Conservation (phyloP, 495 filamentous ascomycete species). For the Aspergillus sclerotioniger region DNA sequence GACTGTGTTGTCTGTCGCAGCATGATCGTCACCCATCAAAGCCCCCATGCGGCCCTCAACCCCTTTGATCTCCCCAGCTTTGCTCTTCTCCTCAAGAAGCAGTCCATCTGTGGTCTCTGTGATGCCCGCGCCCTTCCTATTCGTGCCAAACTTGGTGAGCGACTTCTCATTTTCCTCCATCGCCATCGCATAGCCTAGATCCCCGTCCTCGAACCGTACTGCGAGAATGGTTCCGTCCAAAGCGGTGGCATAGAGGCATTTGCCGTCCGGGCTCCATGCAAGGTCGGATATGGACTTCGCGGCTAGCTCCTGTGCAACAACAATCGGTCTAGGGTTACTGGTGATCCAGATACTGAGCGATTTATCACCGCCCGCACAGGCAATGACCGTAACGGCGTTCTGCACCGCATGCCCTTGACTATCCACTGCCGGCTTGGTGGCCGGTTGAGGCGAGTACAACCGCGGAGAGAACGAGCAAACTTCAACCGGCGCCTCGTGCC, state of each 20-base stretch:
- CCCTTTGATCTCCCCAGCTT: conserved; percentile 80
- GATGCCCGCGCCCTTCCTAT: conserved; percentile 79
- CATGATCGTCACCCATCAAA: conserved; percentile 79
- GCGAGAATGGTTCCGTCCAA: conserved; percentile 84
- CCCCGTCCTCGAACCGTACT: conserved; percentile 67
- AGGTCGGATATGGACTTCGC: conserved; percentile 91
- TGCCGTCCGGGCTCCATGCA: conserved; percentile 91
- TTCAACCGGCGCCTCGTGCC: conserved; percentile 94
- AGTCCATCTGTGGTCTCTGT: conserved; percentile 87
- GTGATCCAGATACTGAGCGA: conserved; percentile 96
- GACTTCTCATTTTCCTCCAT: conserved; percentile 88
- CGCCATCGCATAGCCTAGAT: conserved; percentile 69
- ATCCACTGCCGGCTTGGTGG: conserved; percentile 43
- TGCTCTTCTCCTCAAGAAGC: conserved; percentile 85
- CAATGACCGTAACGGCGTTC: conserved; percentile 84
- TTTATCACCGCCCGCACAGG: conserved; percentile 95
- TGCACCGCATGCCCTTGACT: conserved; percentile 31
- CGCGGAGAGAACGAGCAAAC: conserved; percentile 96
- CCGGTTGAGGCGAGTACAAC: conserved; percentile 73
- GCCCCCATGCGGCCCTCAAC: conserved; percentile 96
- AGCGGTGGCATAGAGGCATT: conserved; percentile 78
- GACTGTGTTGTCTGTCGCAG: conserved; percentile 27
- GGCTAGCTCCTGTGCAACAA: conserved; percentile 82
- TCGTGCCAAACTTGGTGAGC: conserved; percentile 86
- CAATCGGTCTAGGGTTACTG: conserved; percentile 82